Base-by-base conservation (phyloP, 2,329 filamentous ascomycete species). In the Ophiostoma himal-ulmi region DNA sequence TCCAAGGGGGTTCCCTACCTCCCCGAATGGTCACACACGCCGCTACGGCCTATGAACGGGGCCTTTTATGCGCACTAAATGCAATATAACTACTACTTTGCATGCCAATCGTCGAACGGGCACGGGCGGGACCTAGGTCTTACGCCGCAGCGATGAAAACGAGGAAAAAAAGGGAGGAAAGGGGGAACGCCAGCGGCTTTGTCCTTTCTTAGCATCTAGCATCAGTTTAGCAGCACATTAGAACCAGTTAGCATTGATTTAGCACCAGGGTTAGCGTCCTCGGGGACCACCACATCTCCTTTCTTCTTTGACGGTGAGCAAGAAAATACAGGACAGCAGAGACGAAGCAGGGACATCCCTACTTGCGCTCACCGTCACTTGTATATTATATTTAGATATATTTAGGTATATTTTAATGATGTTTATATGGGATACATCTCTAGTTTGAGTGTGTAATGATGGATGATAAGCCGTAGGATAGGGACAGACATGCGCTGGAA, bases 341-440 rank as follows among this genome's bases (percentile, higher is more conserved):
- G 34, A 37, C 36, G 65, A 67, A 67, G 65, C 65, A 67, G 65
- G 65, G 65, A 48, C 65, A 67, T 67, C 65, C 65, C 39, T 67
- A 67, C 36, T 6, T 67, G 65, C n/a, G 62, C 36, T 67, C 65
- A 67, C 65, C 65, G 65, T 67, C 65, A 30, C 37, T 65, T 57
- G 22, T 57, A 11, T 57, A 26, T 44, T 41, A 41, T 41, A 14
- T 41, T 11, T 41, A 41, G 10, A 41, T 41, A 44, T 44, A 17
- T 44, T 13, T 44, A 44, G 2, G 14, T 44, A 8, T 44, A 11
- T 44, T 11, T 14, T 6, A 11, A 41, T 41, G 30, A 30, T 30
- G 4, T 30, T 30, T 30, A 30, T 30, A 30, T 30, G 30, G 30
- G 30, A 30, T 30, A 30, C 30, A 30, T 30, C 1, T 3, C 30